Base-by-base conservation (phyloP, 2,329 filamentous ascomycete species). In the Cryphonectria naterciae region DNA sequence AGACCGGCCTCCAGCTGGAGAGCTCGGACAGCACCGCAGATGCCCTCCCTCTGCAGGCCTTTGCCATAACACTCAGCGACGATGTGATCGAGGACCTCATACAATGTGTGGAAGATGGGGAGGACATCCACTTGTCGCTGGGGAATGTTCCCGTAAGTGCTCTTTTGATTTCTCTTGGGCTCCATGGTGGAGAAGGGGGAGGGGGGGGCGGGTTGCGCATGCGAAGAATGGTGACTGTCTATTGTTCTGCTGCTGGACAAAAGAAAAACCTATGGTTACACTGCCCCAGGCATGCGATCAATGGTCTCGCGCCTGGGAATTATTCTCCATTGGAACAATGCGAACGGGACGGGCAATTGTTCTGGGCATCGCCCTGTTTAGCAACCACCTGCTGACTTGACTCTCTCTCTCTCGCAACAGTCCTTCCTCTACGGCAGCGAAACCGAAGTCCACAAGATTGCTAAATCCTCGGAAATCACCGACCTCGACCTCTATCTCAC, bases 1-100 rank as follows among this genome's bases (percentile, higher is more conserved):
- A 88, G 74, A 80, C 82, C 75, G 89, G 89, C 80, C 81, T 91
- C 78, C 80, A 84, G 78, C 82, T 91, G 79, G 86, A 87, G 77
- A 84, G 84, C 80, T 82, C 85, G 73, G 80, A 84, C 74, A 82
- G 83, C 67, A 78, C 80, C 69, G 78, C 75, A 76, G 81, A 82
- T 67, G 79, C 81, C 70, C 80, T 87, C 52, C 86, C 85, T 11
- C 81, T 83, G 41, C 87, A 89, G 76, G 87, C 86, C 43, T 88
- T 91, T 77, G 84, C 87, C 73, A 80, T 91, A 69, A 85, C 82
- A n/a, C 80, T 91, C 73, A 85, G 82, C 75, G 85, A 89, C 77
- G 82, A 82, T 77, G 82, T 89, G 67, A 86, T 91, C 75, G 87
- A 89, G 77, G 84, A 88, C 73, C 87, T 91, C 85, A 89, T 91